phyloP scores from a whole-genome alignment of 140 eudicot genomes.

The Senecio squalidus region DNA sequence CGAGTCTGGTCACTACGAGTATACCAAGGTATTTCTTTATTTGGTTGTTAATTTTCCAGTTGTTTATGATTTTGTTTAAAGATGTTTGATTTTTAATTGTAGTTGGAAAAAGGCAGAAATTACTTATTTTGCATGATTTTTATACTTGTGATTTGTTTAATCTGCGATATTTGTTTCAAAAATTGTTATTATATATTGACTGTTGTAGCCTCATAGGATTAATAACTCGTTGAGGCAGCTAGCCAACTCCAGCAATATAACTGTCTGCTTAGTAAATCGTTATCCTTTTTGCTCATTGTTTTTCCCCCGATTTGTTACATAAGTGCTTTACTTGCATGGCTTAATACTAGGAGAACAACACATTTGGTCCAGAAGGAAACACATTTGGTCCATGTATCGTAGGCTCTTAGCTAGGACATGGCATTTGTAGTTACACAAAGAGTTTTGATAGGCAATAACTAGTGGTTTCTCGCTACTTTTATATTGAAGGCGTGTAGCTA shows the following conservation, averaged over 20 bases:
- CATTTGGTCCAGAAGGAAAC: background rate
- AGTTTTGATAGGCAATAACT: background rate
- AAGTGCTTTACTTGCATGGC: background rate
- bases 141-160: no score
- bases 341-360: background rate
- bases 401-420: constrained; percentile 4
- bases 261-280: no score
- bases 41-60: background rate
- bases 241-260: no score
- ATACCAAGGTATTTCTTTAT: constrained; percentile 45
- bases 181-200: no score
- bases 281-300: background rate
- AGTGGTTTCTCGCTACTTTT: background rate
- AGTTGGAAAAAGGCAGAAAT: no score
- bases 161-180: no score
- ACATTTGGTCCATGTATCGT: background rate
- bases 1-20: constrained; percentile 49
- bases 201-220: no score
- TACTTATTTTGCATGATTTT: no score
- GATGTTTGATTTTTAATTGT: no score
- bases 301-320: background rate
- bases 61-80: background rate
- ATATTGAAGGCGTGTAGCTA: no score
- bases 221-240: no score
- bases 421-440: background rate